Conservation (phyloP, 2,329 filamentous ascomycete genomes). For the Chrysoporthe puriensis region DNA sequence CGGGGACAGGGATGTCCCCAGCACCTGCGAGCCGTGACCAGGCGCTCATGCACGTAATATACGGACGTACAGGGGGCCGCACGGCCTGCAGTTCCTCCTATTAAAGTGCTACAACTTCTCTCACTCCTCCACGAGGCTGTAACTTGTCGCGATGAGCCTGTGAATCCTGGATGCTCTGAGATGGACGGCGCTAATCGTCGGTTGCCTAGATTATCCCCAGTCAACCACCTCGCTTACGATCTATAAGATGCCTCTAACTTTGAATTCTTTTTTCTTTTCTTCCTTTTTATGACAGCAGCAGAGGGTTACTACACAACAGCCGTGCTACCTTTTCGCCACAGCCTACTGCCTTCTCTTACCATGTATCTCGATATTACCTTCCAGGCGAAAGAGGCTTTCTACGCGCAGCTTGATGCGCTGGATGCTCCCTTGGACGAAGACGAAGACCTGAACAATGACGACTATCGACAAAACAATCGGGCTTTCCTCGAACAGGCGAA, state of each 20-base stretch:
- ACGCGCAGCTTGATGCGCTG: conserved; percentile 44
- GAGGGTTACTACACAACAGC: neutral
- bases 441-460: conserved; percentile 36
- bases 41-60: conserved; percentile 5
- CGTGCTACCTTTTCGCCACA: neutral
- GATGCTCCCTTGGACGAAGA: conserved; percentile 34
- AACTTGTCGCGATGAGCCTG: neutral
- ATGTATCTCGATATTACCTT: conserved; percentile 31
- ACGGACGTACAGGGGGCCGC: neutral
- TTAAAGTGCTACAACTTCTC: neutral
- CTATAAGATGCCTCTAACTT: too few relatives aligned
- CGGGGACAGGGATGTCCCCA: conserved; percentile 6
- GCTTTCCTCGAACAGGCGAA: conserved; percentile 32
- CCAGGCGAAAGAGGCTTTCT: conserved; percentile 51
- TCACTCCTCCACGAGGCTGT: neutral
- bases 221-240: neutral
- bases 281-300: neutral
- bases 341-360: neutral
- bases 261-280: neutral
- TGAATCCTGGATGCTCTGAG: neutral
- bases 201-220: too few relatives aligned
- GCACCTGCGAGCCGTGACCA: neutral
- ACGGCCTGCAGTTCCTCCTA: neutral
- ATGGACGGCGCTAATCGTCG: neutral
- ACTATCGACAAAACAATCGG: conserved; percentile 39